Base-by-base conservation (phyloP, 176 grass and related monocot genomes). In the Melocanna baccifera region DNA sequence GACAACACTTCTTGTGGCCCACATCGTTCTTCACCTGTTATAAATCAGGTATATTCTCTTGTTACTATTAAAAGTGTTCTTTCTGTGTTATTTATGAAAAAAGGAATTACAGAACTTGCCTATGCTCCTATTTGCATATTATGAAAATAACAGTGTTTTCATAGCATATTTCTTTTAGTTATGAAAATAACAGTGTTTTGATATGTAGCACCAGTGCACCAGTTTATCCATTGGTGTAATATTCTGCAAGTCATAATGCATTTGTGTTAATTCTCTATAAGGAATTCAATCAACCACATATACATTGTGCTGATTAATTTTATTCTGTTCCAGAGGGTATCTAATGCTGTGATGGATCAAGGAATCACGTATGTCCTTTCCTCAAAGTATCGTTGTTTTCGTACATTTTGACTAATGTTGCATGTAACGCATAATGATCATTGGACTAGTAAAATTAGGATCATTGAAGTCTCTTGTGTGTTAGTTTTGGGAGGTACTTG, bases 11-110 rank as follows among this genome's bases (percentile, higher is more conserved):
- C 80, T 58, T 98, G 96, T 86, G 96, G 96, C 23, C 83, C 89
- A 66, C 79, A 98, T 82, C 87, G 96, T 83, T 94, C 93, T 83
- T 95, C 93, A 81, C 83, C 89, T 91, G 51, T 95, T 83, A 92
- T 98, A 81, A 93, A 93, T 87, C 96, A 98, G 91, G 96, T 98
- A 89, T 50, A 18, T 81, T 68, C 41, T 71, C 53, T 65, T 39
- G 42, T 86, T 20, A 58, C 39, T 4, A 26, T 28, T 16, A 67
- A 68, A 52, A 37, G 14, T 77, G 40, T 15, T 89, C 63, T 81
- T 65, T 68, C 32, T 75, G 56, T 81, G 73, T 70, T 62, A 40
- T 53, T 48, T 78, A 36, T 62, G 66, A 59, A 22, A 68, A 80
- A 52, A 77, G 29, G 65, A n/a, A 46, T 89, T 50, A 42, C 1